Base-by-base conservation (phyloP, 1,284 basidiomycete genomes). In the Amylostereum chailletii region DNA sequence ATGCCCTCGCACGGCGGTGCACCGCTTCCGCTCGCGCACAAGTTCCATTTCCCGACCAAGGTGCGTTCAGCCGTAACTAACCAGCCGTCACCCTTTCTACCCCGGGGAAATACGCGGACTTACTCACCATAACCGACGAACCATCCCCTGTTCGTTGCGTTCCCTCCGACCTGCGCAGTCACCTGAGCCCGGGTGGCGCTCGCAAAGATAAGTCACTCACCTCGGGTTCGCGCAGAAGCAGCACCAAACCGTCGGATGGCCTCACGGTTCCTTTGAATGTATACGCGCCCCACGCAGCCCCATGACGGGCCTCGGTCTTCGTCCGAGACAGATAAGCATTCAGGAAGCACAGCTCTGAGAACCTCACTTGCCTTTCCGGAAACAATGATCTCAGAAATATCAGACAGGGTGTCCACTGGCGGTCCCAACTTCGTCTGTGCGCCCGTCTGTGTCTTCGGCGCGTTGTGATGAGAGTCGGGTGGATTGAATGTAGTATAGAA, bases 251-350 rank as follows among this genome's bases (percentile, higher is more conserved):
- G 56, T 80, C 79, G 8, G 67, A 63, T 50, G 73, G 58, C 39
- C 77, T 68, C 45, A 79, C 64, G 32, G 76, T 73, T 46, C 77
- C 79, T 40, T 70, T 56, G 51, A 75, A 67, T 49, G 62, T 65
- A 50, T 65, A 70, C 9, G 63, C 66, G 4, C 71, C 74, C 77
- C 77, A 79, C 1, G 75, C 76, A 6, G 62, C 59, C 32, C 67
- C 65, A 50, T 19, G 19, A 19, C 19, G 19, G 19, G 19, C 19
- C 19, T 19, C 19, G 19, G 19, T 19, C 19, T 19, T 19, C 19
- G 19, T 19, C 19, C 19, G 19, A 19, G 19, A 19, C 19, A 19
- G 19, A 19, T 19, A 19, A 19, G 19, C 19, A 19, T 19, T 19
- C 19, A 19, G 19, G 19, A 19, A 19, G 19, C 19, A 19, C 19